These are phyloP conservation scores for Beauveria asiatica DNA, from an alignment of 2,329 filamentous ascomycete species.

Conservation along the genomic window DNA sequence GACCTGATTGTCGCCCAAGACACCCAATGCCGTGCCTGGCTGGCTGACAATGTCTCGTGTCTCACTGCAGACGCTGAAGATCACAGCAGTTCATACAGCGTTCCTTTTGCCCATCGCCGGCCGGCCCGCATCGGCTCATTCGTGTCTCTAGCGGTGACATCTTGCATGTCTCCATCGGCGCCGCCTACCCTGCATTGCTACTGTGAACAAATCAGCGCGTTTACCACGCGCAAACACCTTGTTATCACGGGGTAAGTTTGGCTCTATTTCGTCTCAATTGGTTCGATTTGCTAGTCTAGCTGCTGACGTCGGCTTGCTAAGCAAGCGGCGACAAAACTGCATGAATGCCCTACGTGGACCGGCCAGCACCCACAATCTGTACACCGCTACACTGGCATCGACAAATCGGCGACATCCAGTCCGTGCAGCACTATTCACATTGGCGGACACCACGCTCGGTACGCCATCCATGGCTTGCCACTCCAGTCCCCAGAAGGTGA, in stretches of 20 bases:
- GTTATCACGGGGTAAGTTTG: neutral
- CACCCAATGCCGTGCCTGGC: too few relatives aligned
- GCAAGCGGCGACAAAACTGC: neutral
- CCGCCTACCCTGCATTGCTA: neutral
- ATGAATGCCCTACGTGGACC: neutral
- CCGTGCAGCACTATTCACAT: neutral
- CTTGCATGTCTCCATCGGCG: neutral
- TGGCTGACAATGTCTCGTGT: neutral
- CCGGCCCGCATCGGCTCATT: neutral
- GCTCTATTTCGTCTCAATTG: neutral
- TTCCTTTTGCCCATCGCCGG: neutral
- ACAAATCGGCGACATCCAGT: neutral
- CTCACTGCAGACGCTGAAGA: too few relatives aligned
- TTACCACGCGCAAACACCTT: neutral
- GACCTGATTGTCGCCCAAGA: too few relatives aligned
- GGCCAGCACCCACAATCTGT: neutral
- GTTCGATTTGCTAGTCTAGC: neutral
- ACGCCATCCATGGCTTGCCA: constrained; percentile 3
- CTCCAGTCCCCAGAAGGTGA: neutral
- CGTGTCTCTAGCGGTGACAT: neutral
- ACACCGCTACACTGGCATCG: neutral
- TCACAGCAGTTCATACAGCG: neutral
- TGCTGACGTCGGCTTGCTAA: too few relatives aligned
- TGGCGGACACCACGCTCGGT: constrained; percentile 4
- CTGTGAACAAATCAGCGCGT: neutral